Conservation (phyloP, 345 rosid species). For the Hypericum androsaemum region DNA sequence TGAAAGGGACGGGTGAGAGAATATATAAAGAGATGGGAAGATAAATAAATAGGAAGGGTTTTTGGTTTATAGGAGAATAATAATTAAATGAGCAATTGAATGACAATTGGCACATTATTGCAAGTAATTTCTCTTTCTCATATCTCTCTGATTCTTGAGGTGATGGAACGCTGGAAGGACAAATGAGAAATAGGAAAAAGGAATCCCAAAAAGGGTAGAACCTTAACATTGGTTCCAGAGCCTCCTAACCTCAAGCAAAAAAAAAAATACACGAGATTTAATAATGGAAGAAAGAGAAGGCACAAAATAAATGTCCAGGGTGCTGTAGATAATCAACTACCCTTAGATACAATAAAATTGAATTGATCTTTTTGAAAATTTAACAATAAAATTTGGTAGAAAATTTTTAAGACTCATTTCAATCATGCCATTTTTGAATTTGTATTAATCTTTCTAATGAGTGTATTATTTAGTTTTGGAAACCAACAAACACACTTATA, state of each 20-base stretch:
- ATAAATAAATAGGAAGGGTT: neutral
- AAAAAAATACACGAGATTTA: constrained; percentile 2
- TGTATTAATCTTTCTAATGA: too few relatives aligned
- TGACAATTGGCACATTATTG: constrained; percentile 13
- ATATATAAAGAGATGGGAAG: neutral
- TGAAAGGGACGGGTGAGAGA: constrained; percentile 4
- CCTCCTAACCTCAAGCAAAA: constrained; percentile 14
- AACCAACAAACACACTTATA: too few relatives aligned
- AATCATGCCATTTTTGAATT: too few relatives aligned
- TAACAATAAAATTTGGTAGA: too few relatives aligned
- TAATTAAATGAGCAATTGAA: constrained; percentile 25
- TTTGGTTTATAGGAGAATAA: constrained; percentile 5
- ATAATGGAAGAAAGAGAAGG: constrained; percentile 13
- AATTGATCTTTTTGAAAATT: too few relatives aligned
- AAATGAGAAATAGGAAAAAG: constrained; percentile 14
- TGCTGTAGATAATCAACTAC: too few relatives aligned
- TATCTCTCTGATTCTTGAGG: constrained; percentile 19
- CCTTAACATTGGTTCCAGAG: constrained; percentile 24
- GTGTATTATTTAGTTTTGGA: too few relatives aligned
- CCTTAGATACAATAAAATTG: too few relatives aligned
- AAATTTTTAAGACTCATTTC: too few relatives aligned
- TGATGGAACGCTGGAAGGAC: constrained; percentile 38
- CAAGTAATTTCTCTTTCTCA: constrained; percentile 4
- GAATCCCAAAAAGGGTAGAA: constrained; percentile 13
- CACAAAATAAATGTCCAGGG: neutral